These are phyloP conservation scores for Russula abietina DNA, from an alignment of 768 basidiomycete genomes.

Conservation along the genomic window DNA sequence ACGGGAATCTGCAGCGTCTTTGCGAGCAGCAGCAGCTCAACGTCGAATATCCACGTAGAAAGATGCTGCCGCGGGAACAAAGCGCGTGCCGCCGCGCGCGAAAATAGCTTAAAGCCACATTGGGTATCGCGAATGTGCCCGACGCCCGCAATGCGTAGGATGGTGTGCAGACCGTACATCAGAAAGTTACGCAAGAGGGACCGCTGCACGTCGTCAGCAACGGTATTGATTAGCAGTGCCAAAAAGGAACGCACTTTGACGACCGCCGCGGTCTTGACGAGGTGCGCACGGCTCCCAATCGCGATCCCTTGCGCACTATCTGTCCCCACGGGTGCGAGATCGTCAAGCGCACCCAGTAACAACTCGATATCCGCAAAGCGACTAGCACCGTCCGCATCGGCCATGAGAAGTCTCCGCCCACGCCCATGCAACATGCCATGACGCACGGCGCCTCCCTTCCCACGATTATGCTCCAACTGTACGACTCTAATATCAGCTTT, in stretches of 20 bases:
- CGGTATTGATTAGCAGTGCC: background rate
- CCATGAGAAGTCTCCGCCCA: conserved; percentile 78
- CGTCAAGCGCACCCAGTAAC: conserved; percentile 74
- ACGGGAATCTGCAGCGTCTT: conserved; percentile 74
- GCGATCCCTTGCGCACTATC: conserved; percentile 55
- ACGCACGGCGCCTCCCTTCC: conserved; percentile 89
- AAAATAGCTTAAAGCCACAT: conserved; percentile 96
- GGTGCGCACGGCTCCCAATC: conserved; percentile 85
- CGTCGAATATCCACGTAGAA: conserved; percentile 93
- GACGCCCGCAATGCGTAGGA: conserved; percentile 83
- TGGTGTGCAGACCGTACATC: conserved; percentile 90
- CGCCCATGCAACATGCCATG: conserved; percentile 85
- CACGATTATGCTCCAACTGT: conserved; percentile 70
- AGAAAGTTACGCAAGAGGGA: conserved; percentile 84
- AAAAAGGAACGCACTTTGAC: conserved; percentile 59
- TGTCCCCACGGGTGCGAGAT: conserved; percentile 41
- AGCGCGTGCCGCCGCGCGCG: conserved; percentile 68
- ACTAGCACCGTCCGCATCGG: conserved; percentile 92
- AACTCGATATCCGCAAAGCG: conserved; percentile 75
- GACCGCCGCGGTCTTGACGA: conserved; percentile 87
- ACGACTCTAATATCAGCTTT: conserved; percentile 69
- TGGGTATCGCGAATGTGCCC: conserved; percentile 91
- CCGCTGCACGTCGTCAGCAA: conserved; percentile 45
- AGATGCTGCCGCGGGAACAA: conserved; percentile 88
- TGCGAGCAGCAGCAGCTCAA: conserved; percentile 83